Evolutionary conservation across 768 basidiomycete genomes (phyloP).

Genomic region (Mycena sanguinolenta): DNA sequence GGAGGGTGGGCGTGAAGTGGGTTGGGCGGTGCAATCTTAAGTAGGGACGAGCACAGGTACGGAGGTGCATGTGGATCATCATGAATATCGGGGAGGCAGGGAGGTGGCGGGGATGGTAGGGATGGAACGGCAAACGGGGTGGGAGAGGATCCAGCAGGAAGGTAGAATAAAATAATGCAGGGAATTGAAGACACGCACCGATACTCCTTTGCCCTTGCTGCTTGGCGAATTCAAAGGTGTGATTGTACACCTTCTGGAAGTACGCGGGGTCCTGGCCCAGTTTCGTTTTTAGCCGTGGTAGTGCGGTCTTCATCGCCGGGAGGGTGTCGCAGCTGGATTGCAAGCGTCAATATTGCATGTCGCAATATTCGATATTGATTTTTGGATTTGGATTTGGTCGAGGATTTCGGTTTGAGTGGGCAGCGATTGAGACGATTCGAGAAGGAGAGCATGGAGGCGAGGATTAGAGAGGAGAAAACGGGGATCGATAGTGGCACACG

Average conservation of each 20-base stretch:
- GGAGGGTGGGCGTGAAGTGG: not conserved
- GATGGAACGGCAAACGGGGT: not conserved
- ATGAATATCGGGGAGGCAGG: not conserved
- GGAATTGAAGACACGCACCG: constrained; percentile 15
- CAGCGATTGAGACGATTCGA: not conserved
- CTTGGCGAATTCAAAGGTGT: constrained; percentile 86
- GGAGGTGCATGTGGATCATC: too few relatives aligned
- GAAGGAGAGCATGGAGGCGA: not conserved
- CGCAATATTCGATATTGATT: too few relatives aligned
- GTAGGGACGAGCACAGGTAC: too few relatives aligned
- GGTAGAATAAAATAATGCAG: not conserved
- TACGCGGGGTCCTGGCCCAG: constrained; percentile 76
- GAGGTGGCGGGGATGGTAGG: not conserved
- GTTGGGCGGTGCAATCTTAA: too few relatives aligned
- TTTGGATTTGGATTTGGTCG: too few relatives aligned
- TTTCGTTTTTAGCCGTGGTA: constrained; percentile 68
- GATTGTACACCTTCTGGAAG: constrained; percentile 83
- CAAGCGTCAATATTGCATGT: not conserved
- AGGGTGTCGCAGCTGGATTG: constrained; percentile 76
- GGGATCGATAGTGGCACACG: constrained; percentile 42
- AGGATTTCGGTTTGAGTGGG: too few relatives aligned
- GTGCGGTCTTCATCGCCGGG: constrained; percentile 66
- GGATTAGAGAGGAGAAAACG: not conserved
- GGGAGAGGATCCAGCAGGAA: not conserved
- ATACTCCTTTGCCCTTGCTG: constrained; percentile 84